phyloP scores from a whole-genome alignment of 805 yeast species.

The Wickerhamomyces subpelliculosus region DNA sequence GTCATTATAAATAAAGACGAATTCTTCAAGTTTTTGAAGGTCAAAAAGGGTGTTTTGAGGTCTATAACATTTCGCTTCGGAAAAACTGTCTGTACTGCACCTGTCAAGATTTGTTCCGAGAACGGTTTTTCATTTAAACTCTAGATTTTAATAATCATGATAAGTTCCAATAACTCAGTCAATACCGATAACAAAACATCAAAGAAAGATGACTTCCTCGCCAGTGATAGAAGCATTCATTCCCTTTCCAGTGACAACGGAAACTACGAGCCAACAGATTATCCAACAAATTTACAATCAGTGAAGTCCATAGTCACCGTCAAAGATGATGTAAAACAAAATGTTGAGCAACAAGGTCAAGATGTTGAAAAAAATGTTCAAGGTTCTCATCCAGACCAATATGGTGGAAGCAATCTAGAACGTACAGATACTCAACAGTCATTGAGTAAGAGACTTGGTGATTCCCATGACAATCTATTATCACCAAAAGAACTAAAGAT shows the following conservation, averaged over 20 bases:
- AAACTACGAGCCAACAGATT: background rate
- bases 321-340: too few relatives aligned
- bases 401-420: slow-evolving; percentile 35
- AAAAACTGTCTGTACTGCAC: too few relatives aligned
- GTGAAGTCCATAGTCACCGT: too few relatives aligned
- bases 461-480: slow-evolving; percentile 1
- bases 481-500: background rate
- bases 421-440: slow-evolving; percentile 33
- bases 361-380: background rate
- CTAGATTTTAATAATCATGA: background rate
- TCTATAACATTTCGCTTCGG: too few relatives aligned
- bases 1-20: too few relatives aligned
- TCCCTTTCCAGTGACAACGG: background rate
- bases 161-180: background rate
- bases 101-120: background rate
- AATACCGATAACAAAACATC: background rate
- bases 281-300: too few relatives aligned
- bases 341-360: too few relatives aligned
- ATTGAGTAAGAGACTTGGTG: background rate
- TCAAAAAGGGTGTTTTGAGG: too few relatives aligned
- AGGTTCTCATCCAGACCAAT: background rate
- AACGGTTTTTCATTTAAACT: background rate
- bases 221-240: background rate
- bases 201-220: background rate
- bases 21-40: too few relatives aligned